Evolutionary conservation across 2,329 filamentous ascomycete genomes (phyloP), one percentile per base, ranked within the genome.

Genomic region (Sphaerulina musiva): DNA sequence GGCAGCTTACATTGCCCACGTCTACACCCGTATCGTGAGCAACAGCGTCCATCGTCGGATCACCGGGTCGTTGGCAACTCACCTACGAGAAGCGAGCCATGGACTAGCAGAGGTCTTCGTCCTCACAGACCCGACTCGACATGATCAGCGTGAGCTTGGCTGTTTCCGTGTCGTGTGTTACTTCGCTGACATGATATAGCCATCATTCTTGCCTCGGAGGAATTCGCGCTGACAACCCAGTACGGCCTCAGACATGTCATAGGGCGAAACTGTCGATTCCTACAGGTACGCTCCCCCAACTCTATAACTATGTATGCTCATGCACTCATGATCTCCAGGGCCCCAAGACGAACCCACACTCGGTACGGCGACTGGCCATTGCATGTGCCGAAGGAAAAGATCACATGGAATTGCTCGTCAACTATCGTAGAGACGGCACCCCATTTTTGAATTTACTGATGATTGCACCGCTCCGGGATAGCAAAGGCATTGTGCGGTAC

Each of bases 401-500:
- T 61, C 80, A 85, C 59, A 86, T 79, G 48, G 87, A 91, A 62
- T 80, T 87, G 0, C 81, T 91, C 50, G 71, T 91, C 34, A 90
- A 91, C 67, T 91, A 68, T 64, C 80, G 85, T 32, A 80, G 85
- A n/a, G 86, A 89, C 62, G 85, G 86, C 0, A 86, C 83, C 0
- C 84, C 84, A 0, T 89, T 89, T 63, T 84, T 89, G 78, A 89
- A 88, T 57, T 75, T 89, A 2, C 74, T 89, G n/a, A 86, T 87
- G 81, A 78, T 81, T n/a, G 82, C 85, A 1, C 86, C 85, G 0
- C 72, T 89, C 0, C 79, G 82, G 56, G 85, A 89, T 63, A 84
- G 79, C 41, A 77, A 80, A 11, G 86, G 85, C 2, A 74, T 75
- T 0, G 76, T 86, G 0, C 78, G 84, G 14, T 89, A 89, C 65